These are phyloP conservation scores for Trichomonas vaginalis DNA, from an alignment of 208 protist genomes.

Conservation along the genomic window DNA sequence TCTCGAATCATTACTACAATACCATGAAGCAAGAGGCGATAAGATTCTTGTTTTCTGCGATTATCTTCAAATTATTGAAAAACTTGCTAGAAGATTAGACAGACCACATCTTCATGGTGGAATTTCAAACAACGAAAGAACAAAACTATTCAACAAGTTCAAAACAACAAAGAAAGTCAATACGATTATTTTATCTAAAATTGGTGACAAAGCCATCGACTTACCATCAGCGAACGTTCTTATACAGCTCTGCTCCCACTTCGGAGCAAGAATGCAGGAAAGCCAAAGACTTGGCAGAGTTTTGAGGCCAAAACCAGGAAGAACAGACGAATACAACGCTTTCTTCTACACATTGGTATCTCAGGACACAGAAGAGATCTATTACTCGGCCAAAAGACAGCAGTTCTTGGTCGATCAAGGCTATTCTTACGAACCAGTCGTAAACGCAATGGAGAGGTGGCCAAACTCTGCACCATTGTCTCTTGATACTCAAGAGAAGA, in stretches of 20 bases:
- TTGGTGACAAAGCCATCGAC: slow-evolving; percentile 49
- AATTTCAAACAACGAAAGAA: slow-evolving; percentile 54
- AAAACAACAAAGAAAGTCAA: slow-evolving; percentile 42
- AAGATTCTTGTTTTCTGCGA: slow-evolving; percentile 91
- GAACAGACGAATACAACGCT: slow-evolving; percentile 62
- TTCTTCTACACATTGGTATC: slow-evolving; percentile 92
- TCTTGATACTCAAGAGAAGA: no score
- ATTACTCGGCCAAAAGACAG: slow-evolving; percentile 80
- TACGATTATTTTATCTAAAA: slow-evolving; percentile 79
- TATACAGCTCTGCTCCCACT: slow-evolving; percentile 83
- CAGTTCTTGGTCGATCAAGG: slow-evolving; percentile 78
- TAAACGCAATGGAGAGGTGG: neutral
- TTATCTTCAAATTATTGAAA: slow-evolving; percentile 74
- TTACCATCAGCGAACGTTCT: slow-evolving; percentile 94
- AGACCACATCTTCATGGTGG: slow-evolving; percentile 63
- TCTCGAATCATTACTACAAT: slow-evolving; percentile 64
- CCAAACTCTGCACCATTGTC: neutral
- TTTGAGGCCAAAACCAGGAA: slow-evolving; percentile 47
- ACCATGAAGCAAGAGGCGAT: slow-evolving; percentile 67
- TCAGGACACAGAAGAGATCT: slow-evolving; percentile 83
- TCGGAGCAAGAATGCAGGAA: slow-evolving; percentile 70
- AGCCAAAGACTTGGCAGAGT: slow-evolving; percentile 69
- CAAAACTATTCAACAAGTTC: neutral
- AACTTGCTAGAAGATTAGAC: slow-evolving; percentile 56
- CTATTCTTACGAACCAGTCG: neutral